A percentile compares a stretch with the other conserved stretches of the same genome.
phyloP scores from a whole-genome alignment of 1,284 basidiomycete genomes.

The Ustilago cynodontis region DNA sequence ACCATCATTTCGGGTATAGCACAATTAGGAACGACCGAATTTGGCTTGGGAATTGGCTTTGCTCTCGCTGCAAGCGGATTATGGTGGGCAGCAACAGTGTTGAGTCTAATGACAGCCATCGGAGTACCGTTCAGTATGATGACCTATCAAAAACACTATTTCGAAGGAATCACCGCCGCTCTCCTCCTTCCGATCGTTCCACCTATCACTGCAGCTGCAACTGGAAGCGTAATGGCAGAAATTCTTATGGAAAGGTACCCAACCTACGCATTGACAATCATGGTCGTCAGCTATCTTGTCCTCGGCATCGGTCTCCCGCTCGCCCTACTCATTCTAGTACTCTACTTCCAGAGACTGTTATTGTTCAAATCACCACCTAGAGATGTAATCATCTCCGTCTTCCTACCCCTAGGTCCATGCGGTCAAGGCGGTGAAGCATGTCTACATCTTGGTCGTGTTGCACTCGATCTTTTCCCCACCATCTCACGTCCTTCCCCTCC shows the following conservation, averaged over 20 bases:
- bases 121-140: conserved; percentile 62
- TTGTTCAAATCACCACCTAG: conserved; percentile 60
- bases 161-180: conserved; percentile 58
- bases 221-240: conserved; percentile 51
- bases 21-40: conserved; percentile 51
- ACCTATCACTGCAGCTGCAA: conserved; percentile 59
- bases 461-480: conserved; percentile 52
- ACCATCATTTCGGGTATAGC: conserved; percentile 59
- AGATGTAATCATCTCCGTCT: conserved; percentile 61
- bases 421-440: conserved; percentile 63
- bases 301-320: conserved; percentile 60
- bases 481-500: conserved; percentile 26
- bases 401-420: conserved; percentile 59
- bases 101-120: conserved; percentile 45
- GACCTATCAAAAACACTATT: conserved; percentile 61
- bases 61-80: conserved; percentile 44
- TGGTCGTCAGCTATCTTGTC: conserved; percentile 54
- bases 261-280: conserved; percentile 58
- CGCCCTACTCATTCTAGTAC: conserved; percentile 54
- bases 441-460: conserved; percentile 55
- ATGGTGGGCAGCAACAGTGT: conserved; percentile 48
- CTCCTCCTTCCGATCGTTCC: conserved; percentile 61
- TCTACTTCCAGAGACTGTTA: conserved; percentile 62
- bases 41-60: conserved; percentile 47
- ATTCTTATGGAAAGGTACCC: conserved; percentile 47